Evolutionary conservation across 2,329 filamentous ascomycete species (phyloP), one percentile per base, ranked within the genome.

Genomic region (Stemphylium beticola): DNA sequence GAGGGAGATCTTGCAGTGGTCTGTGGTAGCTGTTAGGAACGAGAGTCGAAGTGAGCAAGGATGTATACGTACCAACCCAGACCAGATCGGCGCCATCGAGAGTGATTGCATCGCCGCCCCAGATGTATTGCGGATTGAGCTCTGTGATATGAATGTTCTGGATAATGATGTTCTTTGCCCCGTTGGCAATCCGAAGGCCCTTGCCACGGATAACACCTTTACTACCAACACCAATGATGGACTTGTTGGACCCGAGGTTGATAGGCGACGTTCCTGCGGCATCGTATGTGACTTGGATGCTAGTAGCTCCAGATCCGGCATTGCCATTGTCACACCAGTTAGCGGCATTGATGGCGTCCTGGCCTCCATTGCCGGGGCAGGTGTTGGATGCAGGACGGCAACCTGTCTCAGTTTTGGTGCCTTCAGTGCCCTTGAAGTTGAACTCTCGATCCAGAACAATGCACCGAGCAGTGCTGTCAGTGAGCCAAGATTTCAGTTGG

Each of bases 261-360:
- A 76, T 74, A 8, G 52, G 45, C 2, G 49, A 40, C 1, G 52
- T 40, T 22, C 65, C 62, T 1, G 69, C 71, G 12, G 65, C 69
- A 57, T 74, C 66, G 55, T 75, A 75, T 5, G 60, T 72, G n/a
- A 62, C 57, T 17, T 38, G 53, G 34, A 59, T 46, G 5, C 41
- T 57, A 44, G 51, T 51, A 38, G 50, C 24, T 49, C 55, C 49
- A 18, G 34, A 18, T 33, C 49, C 49, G 41, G 49, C 42, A 12
- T 58, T 47, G 22, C 48, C 55, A 53, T 47, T 66, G 31, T 57
- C 60, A 20, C 56, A 57, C 60, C 65, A 57, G 39, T 54, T 50
- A 43, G 61, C 36, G 70, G 81, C 72, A 76, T 87, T 83, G 66
- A 87, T 84, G 57, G 84, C 81, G 31, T 78, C 61, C 76, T 87